Percentiles rank a stretch among this genome's conserved stretches.
Evolutionary conservation across 164 flowering plant species (phyloP).

Genomic region (grape (Vitis vinifera)): DNA sequence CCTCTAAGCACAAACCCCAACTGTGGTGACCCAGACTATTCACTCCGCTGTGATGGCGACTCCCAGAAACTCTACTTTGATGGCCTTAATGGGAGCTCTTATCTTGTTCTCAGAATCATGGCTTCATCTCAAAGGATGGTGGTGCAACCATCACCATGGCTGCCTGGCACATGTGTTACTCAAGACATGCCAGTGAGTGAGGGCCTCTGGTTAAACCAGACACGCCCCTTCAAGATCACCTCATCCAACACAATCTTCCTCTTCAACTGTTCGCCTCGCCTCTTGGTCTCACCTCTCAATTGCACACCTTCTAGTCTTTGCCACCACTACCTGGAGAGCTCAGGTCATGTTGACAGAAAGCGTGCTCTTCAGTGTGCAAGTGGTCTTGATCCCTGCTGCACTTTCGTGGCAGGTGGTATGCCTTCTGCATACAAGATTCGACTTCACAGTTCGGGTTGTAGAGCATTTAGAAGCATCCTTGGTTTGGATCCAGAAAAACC

Average conservation of each 20-base stretch:
- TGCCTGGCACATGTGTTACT: conserved; percentile 43
- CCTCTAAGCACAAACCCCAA: conserved; percentile 56
- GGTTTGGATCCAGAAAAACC: conserved; percentile 43
- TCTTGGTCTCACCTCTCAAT: conserved; percentile 61
- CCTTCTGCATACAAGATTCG: conserved; percentile 73
- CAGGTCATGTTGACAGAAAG: conserved; percentile 37
- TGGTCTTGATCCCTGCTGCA: conserved; percentile 51
- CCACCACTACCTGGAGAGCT: conserved; percentile 47
- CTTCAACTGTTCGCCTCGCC: conserved; percentile 63
- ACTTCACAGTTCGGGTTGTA: conserved; percentile 62
- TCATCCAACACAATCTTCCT: conserved; percentile 64
- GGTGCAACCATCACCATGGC: conserved; percentile 59
- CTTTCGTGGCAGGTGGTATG: conserved; percentile 64
- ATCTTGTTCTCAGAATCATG: conserved; percentile 41
- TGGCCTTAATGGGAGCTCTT: conserved; percentile 56
- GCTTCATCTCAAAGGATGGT: conserved; percentile 46
- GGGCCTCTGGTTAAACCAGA: conserved; percentile 59
- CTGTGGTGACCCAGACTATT: conserved; percentile 55
- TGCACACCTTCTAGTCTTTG: conserved; percentile 63
- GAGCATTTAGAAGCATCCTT: conserved; percentile 65
- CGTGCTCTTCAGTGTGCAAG: conserved; percentile 43
- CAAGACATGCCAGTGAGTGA: conserved; percentile 49
- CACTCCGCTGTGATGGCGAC: conserved; percentile 45
- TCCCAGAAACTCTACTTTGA: conserved; percentile 52
- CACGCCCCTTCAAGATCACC: conserved; percentile 64